These are phyloP conservation scores for Smittium mucronatum DNA, from an alignment of 371 early-diverging fungal genomes.

Conservation along the genomic window DNA sequence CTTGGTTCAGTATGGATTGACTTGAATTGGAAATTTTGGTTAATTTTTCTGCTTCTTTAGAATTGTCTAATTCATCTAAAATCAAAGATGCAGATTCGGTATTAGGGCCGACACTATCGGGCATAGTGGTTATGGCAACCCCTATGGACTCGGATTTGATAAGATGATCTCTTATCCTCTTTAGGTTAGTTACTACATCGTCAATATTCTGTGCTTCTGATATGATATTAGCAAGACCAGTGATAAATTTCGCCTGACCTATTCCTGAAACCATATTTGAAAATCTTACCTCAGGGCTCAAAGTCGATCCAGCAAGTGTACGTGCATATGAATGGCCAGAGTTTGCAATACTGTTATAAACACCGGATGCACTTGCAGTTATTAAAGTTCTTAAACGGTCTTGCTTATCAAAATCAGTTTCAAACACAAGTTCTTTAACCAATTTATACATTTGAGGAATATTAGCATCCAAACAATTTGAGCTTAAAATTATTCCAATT, in stretches of 20 bases:
- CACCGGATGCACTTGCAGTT: constrained; percentile 48
- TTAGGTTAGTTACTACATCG: constrained; percentile 45
- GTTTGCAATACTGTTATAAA: constrained; percentile 69
- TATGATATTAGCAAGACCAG: constrained; percentile 38
- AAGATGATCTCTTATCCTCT: constrained; percentile 20
- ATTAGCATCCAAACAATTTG: constrained; percentile 62
- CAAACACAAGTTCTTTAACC: constrained; percentile 47
- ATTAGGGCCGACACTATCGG: constrained; percentile 43
- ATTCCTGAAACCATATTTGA: constrained; percentile 60
- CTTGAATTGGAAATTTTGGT: background rate
- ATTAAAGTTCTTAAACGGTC: constrained; percentile 61
- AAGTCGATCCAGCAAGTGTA: constrained; percentile 48
- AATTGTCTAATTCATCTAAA: background rate
- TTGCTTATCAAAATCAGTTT: constrained; percentile 62
- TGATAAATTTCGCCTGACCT: constrained; percentile 67
- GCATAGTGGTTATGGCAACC: constrained; percentile 52
- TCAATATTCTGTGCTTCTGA: constrained; percentile 40
- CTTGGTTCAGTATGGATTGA: background rate
- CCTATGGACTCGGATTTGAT: constrained; percentile 39
- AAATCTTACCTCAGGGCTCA: constrained; percentile 40
- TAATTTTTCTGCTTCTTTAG: background rate
- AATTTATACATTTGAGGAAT: constrained; percentile 60
- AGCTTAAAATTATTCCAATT: constrained; percentile 25
- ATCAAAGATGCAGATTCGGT: background rate
- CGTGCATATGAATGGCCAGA: constrained; percentile 76